phyloP scores from a whole-genome alignment of 306 rosid genomes.

The Trichosanthes truncata region DNA sequence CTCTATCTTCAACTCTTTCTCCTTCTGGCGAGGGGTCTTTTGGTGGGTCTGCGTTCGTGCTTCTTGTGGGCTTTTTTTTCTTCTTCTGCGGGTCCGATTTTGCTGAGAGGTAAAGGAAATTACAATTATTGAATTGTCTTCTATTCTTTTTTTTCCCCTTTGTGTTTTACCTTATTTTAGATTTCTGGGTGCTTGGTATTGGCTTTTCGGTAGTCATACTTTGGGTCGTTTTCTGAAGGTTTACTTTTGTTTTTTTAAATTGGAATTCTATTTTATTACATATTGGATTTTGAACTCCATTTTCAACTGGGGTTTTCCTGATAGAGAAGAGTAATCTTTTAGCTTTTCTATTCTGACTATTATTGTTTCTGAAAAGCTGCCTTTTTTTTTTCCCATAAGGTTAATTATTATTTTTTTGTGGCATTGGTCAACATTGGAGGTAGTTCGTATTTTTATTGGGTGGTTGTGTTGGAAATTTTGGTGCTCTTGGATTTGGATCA shows the following conservation, averaged over 20 bases:
- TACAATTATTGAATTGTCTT: conserved; percentile 3
- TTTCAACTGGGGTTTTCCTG: neutral
- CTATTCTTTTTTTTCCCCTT: neutral
- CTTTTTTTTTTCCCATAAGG: neutral
- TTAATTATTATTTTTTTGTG: neutral
- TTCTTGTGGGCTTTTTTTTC: conserved; percentile 11
- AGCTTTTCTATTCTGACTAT: neutral
- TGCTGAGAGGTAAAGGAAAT: conserved; percentile 16
- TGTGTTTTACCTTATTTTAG: neutral
- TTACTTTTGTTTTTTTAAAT: conserved; percentile 9
- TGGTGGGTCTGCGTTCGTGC: conserved; percentile 24
- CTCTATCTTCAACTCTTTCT: neutral
- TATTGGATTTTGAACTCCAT: neutral
- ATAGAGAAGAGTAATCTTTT: neutral
- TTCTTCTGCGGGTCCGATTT: conserved; percentile 19
- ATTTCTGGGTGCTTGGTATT: neutral
- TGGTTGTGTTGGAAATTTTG: conserved; percentile 8
- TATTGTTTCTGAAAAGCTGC: neutral
- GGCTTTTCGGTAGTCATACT: neutral
- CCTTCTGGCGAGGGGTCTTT: conserved; percentile 5
- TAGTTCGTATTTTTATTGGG: conserved; percentile 2
- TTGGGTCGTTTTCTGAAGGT: conserved; percentile 39
- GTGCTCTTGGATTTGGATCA: neutral
- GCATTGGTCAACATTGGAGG: conserved; percentile 25
- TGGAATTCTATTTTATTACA: conserved; percentile 6